phyloP scores from a whole-genome alignment of 371 early-diverging fungal genomes.

The Rhizopus microsporus region DNA sequence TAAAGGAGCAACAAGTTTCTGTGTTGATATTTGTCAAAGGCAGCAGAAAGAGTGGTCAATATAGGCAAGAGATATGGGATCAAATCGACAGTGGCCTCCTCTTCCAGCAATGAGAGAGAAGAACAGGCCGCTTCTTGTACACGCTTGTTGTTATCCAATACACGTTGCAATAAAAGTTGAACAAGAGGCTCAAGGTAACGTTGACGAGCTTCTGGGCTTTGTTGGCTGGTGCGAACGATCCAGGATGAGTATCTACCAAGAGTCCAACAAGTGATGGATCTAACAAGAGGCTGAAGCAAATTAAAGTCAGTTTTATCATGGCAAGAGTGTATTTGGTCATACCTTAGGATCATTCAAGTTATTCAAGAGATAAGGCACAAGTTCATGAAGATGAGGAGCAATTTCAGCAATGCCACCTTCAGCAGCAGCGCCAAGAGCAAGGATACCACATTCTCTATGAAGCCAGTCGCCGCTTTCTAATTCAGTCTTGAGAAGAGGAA shows the following conservation, averaged over 20 bases:
- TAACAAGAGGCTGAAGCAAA: slow-evolving; percentile 74
- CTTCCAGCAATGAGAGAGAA: slow-evolving; percentile 90
- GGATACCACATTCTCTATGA: slow-evolving; percentile 90
- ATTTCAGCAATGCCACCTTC: slow-evolving; percentile 90
- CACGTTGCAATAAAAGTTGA: slow-evolving; percentile 70
- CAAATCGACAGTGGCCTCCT: slow-evolving; percentile 75
- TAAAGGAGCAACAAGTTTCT: slow-evolving; percentile 90
- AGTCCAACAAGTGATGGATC: slow-evolving; percentile 98
- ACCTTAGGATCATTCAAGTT: slow-evolving; percentile 81
- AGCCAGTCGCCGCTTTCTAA: slow-evolving; percentile 87
- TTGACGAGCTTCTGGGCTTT: slow-evolving; percentile 62
- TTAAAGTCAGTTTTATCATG: neutral
- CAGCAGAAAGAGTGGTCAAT: slow-evolving; percentile 71
- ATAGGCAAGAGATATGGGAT: slow-evolving; percentile 84
- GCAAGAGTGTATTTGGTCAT: slow-evolving; percentile 11
- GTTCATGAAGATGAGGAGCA: slow-evolving; percentile 82
- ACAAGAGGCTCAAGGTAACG: slow-evolving; percentile 79
- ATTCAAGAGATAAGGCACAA: slow-evolving; percentile 82
- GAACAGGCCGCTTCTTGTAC: slow-evolving; percentile 96
- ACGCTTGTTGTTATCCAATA: slow-evolving; percentile 90
- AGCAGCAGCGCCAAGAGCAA: slow-evolving; percentile 96
- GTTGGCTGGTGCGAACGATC: slow-evolving; percentile 53
- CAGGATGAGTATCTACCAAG: slow-evolving; percentile 89
- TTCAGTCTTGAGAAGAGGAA: slow-evolving; percentile 85
- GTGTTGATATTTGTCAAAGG: slow-evolving; percentile 85